Base-by-base conservation (phyloP, 805 yeast species). In the Grigorovia yakushimaensis region DNA sequence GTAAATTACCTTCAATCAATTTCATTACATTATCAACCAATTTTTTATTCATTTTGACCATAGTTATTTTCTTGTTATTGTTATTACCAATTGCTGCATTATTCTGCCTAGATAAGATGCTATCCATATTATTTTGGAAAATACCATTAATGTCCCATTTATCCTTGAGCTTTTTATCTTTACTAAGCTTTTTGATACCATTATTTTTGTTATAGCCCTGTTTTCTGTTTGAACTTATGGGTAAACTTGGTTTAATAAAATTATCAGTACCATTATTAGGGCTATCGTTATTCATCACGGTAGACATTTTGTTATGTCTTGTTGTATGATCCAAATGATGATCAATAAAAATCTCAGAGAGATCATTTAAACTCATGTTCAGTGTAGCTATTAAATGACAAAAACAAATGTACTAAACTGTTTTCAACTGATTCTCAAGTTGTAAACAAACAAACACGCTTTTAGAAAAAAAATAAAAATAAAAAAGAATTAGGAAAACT, bases 1-100 rank as follows among this genome's bases (percentile, higher is more conserved):
- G 56, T 9, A 55, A 47, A 49, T 61, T 55, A 5, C 53, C 57
- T 49, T 60, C 64, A 6, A 60, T 17, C 15, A 63, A 39, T 43
- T 54, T 56, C 22, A 53, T 50, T 4, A 63, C 15, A 15, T 33
- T 33, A 33, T 33, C 37, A 13, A 33, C 18, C 17, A 43, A 41
- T 8, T 17, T 18, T 8, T 19, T 33, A 13, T 15, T 33, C 37
- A 33, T 33, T 15, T 15, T 33, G 6, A 15, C n/a, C 37, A 33
- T 33, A 3, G 37, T 33, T 13, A 13, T 13, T 3, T 33, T 33
- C 7, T 33, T 33, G 18, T 33, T 15, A n/a, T 33, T 33, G 18
- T 33, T 33, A n/a, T 30, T 13, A 13, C 11, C 36, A 13, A 5
- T 30, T 23, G 27, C 9, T 23, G 27, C 27, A 30, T 33, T n/a